Conservation (phyloP, 2,329 filamentous ascomycete genomes). For the Fusarium albosuccineum region DNA sequence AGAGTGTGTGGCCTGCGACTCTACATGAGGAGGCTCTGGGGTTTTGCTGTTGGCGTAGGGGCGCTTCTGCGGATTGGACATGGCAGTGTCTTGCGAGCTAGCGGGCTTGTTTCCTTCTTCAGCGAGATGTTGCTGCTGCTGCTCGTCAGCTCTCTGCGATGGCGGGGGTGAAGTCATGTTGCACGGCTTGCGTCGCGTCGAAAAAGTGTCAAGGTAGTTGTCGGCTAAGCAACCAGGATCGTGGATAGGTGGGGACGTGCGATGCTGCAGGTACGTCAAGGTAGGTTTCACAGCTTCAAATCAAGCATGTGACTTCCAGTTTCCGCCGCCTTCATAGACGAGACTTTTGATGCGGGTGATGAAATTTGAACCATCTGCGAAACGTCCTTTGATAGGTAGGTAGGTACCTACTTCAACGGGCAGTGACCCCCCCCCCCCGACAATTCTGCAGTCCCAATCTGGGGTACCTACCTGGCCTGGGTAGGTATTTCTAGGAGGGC, state of each 20-base stretch:
- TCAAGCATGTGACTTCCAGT: background rate
- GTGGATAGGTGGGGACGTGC: constrained; percentile 17
- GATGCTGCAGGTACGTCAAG: constrained; percentile 1
- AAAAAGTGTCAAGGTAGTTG: constrained; percentile 24
- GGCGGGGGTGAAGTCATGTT: constrained; percentile 39
- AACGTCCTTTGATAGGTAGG: background rate
- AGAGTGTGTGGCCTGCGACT: constrained; percentile 49
- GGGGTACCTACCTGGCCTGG: too few species aligned
- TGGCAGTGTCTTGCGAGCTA: constrained; percentile 32
- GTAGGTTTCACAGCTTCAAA: background rate
- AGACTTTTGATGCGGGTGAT: too few species aligned
- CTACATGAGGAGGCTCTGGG: constrained; percentile 55
- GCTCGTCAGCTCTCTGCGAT: constrained; percentile 35
- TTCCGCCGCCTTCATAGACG: background rate
- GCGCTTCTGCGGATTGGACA: constrained; percentile 39
- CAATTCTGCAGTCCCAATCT: too few species aligned
- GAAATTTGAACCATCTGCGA: too few species aligned
- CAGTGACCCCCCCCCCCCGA: too few species aligned
- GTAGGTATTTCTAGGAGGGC: too few species aligned
- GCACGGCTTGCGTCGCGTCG: constrained; percentile 23
- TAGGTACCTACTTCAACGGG: background rate
- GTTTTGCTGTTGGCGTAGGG: constrained; percentile 48
- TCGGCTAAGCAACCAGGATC: constrained; percentile 41
- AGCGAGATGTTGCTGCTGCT: constrained; percentile 10
- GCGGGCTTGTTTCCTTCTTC: constrained; percentile 28